These are phyloP conservation scores for Hypomontagnella submonticulosa DNA, from an alignment of 495 filamentous ascomycete species.

Conservation along the genomic window DNA sequence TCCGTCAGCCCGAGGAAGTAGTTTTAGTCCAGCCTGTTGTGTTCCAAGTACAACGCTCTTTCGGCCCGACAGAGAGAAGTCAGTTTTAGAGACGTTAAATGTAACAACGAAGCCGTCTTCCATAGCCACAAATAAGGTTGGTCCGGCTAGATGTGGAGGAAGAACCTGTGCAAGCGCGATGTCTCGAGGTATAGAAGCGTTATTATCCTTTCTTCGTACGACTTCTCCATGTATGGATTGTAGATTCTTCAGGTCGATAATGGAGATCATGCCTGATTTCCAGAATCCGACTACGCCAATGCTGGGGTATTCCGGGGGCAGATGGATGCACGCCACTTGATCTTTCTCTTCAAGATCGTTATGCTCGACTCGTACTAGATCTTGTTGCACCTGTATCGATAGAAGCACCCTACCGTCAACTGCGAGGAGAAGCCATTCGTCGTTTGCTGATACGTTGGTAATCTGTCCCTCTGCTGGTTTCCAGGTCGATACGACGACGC, in stretches of 20 bases:
- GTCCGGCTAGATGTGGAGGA: slow-evolving; percentile 56
- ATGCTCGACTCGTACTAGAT: slow-evolving; percentile 65
- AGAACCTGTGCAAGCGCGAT: slow-evolving; percentile 81
- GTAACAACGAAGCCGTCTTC: slow-evolving; percentile 92
- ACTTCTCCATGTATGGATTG: slow-evolving; percentile 59
- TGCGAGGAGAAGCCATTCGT: slow-evolving; percentile 74
- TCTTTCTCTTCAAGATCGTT: slow-evolving; percentile 70
- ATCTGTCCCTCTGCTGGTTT: slow-evolving; percentile 69
- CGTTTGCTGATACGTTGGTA: slow-evolving; percentile 80
- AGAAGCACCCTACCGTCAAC: slow-evolving; percentile 74
- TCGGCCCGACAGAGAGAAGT: slow-evolving; percentile 71
- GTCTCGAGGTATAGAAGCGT: slow-evolving; percentile 81
- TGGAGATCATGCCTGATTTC: slow-evolving; percentile 75
- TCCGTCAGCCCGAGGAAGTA: slow-evolving; percentile 70
- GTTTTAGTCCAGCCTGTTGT: slow-evolving; percentile 80
- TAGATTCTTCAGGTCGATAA: slow-evolving; percentile 73
- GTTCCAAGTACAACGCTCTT: slow-evolving; percentile 89
- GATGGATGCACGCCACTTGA: slow-evolving; percentile 85
- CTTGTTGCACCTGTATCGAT: slow-evolving; percentile 70
- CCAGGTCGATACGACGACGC: slow-evolving; percentile 76
- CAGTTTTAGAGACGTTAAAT: slow-evolving; percentile 72
- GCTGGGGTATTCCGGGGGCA: slow-evolving; percentile 53
- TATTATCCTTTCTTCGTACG: slow-evolving; percentile 67
- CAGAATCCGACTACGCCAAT: slow-evolving; percentile 87
- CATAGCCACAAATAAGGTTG: slow-evolving; percentile 91